Evolutionary conservation across 257 asterid species (phyloP), one percentile per base, ranked within the genome.

Genomic region (Pogostemon cablin): DNA sequence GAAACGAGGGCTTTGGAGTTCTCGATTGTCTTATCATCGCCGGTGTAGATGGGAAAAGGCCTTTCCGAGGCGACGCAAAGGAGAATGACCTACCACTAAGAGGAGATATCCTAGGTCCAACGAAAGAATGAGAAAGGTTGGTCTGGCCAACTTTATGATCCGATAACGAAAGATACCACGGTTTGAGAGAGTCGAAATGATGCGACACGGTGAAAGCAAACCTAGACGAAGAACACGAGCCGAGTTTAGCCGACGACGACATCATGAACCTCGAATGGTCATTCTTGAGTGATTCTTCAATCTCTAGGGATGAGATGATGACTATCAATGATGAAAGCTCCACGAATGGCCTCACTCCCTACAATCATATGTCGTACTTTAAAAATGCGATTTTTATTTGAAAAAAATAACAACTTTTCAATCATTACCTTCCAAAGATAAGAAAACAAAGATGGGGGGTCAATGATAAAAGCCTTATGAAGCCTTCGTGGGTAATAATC

Each of bases 391-490:
- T n/a, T 48, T 10, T 48, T 10, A 9, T 9, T 9, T 6, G 1
- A 3, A 49, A n/a, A 49, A 49, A 9, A 54, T 48, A 20, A 3
- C 9, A 12, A 17, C 1, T 58, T 15, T 41, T 37, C 32, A 25
- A 25, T 5, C 25, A 0, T 2, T 84, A 91, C 98, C 98, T 89
- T 91, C 98, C 98, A 92, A 54, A 92, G 84, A 76, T 83, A 92
- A 17, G 91, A 82, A 83, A 92, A 89, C 10, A 86, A 82, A 6
- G 95, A 83, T 1, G 98, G 96, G 68, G 98, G 96, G 65, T 92
- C 95, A 67, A 92, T 92, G 59, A 86, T 82, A 78, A 92, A 92
- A 52, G 95, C 88, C 77, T 81, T 86, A 66, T 85, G 86, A 76
- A 92, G 92, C 49, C 88, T 67, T 11, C 81, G 80, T 1, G 98